Evolutionary conservation across 192 early-diverging fungal genomes (phyloP).

Genomic region (Podila epicladia): DNA sequence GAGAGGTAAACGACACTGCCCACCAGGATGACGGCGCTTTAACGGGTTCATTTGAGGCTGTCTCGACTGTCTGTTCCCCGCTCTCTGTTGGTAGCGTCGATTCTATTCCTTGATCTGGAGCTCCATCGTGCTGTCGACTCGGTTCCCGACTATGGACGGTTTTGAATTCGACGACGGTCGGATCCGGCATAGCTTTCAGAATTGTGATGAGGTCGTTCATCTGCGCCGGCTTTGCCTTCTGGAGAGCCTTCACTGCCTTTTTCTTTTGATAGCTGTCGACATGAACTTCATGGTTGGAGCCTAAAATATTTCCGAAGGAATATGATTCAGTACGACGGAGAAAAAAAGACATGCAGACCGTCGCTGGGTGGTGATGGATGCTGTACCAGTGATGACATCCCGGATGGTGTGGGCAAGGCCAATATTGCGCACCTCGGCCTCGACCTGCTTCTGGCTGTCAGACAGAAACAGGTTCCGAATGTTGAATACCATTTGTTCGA

Average conservation of each 20-base stretch:
- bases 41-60: not conserved
- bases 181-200: constrained; percentile 56
- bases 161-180: constrained; percentile 40
- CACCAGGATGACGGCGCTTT: constrained; percentile 47
- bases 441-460: constrained; percentile 39
- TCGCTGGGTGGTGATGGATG: no score
- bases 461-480: constrained; percentile 22
- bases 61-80: not conserved
- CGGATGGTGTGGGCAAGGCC: constrained; percentile 44
- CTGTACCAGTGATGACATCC: constrained; percentile 43
- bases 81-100: not conserved
- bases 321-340: not conserved
- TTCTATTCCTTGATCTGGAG: not conserved
- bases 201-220: constrained; percentile 43
- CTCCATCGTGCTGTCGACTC: constrained; percentile 15
- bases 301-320: not conserved
- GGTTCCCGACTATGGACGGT: constrained; percentile 30
- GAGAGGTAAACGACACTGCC: constrained; percentile 29
- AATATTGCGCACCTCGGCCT: constrained; percentile 40
- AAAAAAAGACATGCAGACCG: constrained; percentile 1
- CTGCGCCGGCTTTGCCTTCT: constrained; percentile 31
- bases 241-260: constrained; percentile 52
- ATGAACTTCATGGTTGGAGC: constrained; percentile 41
- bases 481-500: constrained; percentile 13
- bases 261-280: constrained; percentile 41